Evolutionary conservation across 768 basidiomycete species (phyloP).

Genomic region (Phallus indusiatus): DNA sequence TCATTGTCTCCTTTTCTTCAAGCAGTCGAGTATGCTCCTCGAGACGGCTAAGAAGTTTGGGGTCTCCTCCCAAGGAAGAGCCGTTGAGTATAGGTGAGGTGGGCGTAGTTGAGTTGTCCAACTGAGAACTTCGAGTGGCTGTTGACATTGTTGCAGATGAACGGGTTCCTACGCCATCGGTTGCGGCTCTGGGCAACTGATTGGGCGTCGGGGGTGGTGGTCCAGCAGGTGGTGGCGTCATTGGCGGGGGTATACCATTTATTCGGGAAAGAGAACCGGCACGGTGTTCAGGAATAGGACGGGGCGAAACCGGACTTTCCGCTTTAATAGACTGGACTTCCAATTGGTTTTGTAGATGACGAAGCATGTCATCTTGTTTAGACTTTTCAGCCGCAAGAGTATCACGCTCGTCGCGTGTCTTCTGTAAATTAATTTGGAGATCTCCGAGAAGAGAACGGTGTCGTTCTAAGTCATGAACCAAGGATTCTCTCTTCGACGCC

Average conservation of each 20-base stretch:
- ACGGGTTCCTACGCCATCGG: constrained; percentile 49
- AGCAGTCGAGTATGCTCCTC: constrained; percentile 70
- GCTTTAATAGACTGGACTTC: constrained; percentile 8
- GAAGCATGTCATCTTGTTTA: constrained; percentile 57
- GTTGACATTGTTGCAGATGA: constrained; percentile 41
- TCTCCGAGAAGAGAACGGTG: constrained; percentile 71
- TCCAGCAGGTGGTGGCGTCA: constrained; percentile 78
- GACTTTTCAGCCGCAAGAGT: constrained; percentile 61
- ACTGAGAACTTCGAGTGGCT: constrained; percentile 55
- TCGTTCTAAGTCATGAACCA: constrained; percentile 65
- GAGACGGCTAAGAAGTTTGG: constrained; percentile 47
- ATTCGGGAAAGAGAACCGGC: constrained; percentile 39
- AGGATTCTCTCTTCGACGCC: constrained; percentile 64
- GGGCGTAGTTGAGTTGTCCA: constrained; percentile 62
- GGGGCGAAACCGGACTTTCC: constrained; percentile 37
- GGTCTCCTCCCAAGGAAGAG: constrained; percentile 38
- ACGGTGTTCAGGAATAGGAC: constrained; percentile 41
- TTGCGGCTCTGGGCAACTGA: constrained; percentile 25
- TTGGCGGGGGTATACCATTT: constrained; percentile 69
- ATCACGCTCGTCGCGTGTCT: constrained; percentile 77
- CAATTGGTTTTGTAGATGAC: constrained; percentile 68
- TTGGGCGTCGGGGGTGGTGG: constrained; percentile 78
- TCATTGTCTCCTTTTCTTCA: constrained; percentile 83
- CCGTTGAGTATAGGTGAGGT: constrained; percentile 30
- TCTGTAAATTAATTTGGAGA: constrained; percentile 67